phyloP scores from a whole-genome alignment of 805 yeast species.

The Kuraishia ogatae region DNA sequence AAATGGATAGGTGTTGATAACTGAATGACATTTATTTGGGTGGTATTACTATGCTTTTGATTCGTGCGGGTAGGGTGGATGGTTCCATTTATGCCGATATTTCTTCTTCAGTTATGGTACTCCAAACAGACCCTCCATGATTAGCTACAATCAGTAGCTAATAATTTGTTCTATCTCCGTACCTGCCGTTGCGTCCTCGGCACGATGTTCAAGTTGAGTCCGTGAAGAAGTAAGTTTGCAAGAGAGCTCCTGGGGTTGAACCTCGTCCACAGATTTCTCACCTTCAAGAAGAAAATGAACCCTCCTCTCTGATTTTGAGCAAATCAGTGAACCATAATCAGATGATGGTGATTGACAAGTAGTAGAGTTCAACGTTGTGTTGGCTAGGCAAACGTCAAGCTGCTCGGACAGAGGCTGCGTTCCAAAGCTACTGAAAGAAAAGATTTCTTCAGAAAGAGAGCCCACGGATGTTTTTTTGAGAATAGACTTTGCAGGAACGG shows the following conservation, averaged over 20 bases:
- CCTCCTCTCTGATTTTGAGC: background rate
- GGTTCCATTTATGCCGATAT: background rate
- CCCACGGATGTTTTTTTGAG: background rate
- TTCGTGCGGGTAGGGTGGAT: background rate
- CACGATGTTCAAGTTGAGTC: background rate
- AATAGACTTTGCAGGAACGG: background rate
- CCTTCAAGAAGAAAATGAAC: background rate
- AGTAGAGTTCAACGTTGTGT: too few relatives aligned
- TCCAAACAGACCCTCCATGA: too few relatives aligned
- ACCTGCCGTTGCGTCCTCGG: background rate
- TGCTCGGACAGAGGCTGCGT: background rate
- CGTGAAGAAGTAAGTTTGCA: too few relatives aligned
- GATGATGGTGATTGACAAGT: too few relatives aligned
- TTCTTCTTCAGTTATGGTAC: too few relatives aligned
- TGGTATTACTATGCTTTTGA: background rate
- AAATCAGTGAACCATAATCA: too few relatives aligned
- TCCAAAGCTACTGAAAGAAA: background rate
- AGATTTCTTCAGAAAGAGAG: background rate
- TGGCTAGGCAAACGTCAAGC: background rate
- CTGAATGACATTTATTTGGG: background rate
- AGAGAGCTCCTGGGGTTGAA: background rate
- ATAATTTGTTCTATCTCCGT: too few relatives aligned
- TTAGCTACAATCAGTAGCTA: too few relatives aligned
- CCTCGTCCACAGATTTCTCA: background rate
- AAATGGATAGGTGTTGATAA: background rate